These are phyloP conservation scores for Tolypocladium pustulatum DNA, from an alignment of 2,329 filamentous ascomycete species.

Conservation along the genomic window DNA sequence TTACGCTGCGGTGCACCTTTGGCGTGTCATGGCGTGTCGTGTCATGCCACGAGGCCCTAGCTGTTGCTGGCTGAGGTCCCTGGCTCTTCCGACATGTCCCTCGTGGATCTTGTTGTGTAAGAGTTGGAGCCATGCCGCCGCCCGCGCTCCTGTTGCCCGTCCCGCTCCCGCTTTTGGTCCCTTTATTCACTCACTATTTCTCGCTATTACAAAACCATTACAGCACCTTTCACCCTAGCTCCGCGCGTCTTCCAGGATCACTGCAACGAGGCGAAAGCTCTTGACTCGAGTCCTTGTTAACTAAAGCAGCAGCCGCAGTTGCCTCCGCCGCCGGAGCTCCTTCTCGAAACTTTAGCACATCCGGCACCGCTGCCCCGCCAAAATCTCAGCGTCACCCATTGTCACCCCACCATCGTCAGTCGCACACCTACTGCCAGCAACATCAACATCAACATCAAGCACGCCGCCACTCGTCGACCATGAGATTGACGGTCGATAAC, in stretches of 20 bases:
- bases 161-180: neutral
- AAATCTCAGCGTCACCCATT: neutral
- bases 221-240: neutral
- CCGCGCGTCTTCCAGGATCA: neutral
- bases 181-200: neutral
- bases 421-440: neutral
- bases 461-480: constrained; percentile 24
- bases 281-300: neutral
- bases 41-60: neutral
- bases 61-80: neutral
- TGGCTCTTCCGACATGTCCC: neutral
- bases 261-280: neutral
- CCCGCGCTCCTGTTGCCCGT: neutral
- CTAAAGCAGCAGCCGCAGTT: neutral
- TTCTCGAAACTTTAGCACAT: constrained; percentile 1
- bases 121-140: neutral
- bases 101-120: neutral
- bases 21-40: neutral
- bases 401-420: neutral
- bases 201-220: neutral
- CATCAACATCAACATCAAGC: constrained; percentile 18
- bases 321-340: neutral
- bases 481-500: constrained; percentile 63
- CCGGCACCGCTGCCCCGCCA: constrained; percentile 4
- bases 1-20: neutral